Conservation (phyloP, 768 basidiomycete genomes). For the Boletales sp. region DNA sequence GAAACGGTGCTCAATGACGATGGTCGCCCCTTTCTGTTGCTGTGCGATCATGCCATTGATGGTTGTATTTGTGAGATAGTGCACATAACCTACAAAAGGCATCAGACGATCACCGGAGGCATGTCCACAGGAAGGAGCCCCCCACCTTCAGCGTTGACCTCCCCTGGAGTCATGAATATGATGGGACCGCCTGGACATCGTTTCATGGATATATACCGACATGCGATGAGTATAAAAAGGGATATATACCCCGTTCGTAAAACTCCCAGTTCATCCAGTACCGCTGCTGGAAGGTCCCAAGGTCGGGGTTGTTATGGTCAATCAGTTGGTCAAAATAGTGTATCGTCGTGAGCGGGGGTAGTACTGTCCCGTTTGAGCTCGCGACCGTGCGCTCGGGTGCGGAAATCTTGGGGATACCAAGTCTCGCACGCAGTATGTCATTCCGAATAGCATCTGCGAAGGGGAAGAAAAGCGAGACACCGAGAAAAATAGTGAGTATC, state of each 20-base stretch:
- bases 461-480: constrained; percentile 7
- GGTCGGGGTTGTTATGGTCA: constrained; percentile 50
- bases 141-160: constrained; percentile 47
- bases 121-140: background rate
- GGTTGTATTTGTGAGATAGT: constrained; percentile 60
- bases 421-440: constrained; percentile 20
- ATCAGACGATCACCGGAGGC: background rate
- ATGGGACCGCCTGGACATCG: constrained; percentile 23
- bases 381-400: constrained; percentile 6
- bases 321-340: constrained; percentile 32
- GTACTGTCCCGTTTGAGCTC: constrained; percentile 21
- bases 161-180: constrained; percentile 53
- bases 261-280: constrained; percentile 70
- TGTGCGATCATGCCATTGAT: constrained; percentile 65
- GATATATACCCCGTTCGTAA: constrained; percentile 47
- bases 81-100: constrained; percentile 25
- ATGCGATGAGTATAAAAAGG: background rate
- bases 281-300: constrained; percentile 75
- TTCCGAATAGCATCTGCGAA: constrained; percentile 15
- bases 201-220: background rate
- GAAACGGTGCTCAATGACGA: constrained; percentile 72
- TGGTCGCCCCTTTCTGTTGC: constrained; percentile 59
- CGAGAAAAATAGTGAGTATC: constrained; percentile 7
- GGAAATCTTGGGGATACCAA: constrained; percentile 12
- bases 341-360: constrained; percentile 25